Percentiles rank a stretch among this genome's conserved stretches.
These are phyloP conservation scores for Lachancea sp. DNA, from an alignment of 805 yeast species.

Conservation along the genomic window DNA sequence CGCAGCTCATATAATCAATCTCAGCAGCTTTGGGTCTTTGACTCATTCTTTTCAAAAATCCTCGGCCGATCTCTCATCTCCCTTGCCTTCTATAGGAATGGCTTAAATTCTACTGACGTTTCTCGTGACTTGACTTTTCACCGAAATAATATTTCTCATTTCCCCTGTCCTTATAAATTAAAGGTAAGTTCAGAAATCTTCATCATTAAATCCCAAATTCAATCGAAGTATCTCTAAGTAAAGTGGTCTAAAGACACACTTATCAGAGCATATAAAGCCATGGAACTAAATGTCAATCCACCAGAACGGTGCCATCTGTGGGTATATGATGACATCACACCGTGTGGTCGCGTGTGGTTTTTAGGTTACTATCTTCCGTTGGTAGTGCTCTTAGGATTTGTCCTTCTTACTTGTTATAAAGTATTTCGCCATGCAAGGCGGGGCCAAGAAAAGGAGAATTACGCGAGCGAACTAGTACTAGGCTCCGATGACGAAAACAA, in stretches of 20 bases:
- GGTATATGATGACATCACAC: constrained; percentile 57
- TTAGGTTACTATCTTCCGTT: constrained; percentile 34
- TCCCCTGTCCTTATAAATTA: too few relatives aligned
- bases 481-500: constrained; percentile 17
- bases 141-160: too few relatives aligned
- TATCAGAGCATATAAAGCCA: too few relatives aligned
- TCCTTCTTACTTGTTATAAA: constrained; percentile 15
- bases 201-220: too few relatives aligned
- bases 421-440: constrained; percentile 17
- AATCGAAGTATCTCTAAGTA: background rate
- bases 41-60: too few relatives aligned
- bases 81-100: background rate
- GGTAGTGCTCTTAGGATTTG: constrained; percentile 8
- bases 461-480: constrained; percentile 17
- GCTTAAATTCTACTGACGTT: background rate
- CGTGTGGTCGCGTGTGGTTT: constrained; percentile 41
- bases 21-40: too few relatives aligned
- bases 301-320: constrained; percentile 32
- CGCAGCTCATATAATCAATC: background rate
- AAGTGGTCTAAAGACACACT: too few relatives aligned
- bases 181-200: too few relatives aligned
- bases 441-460: constrained; percentile 14
- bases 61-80: constrained; percentile 1
- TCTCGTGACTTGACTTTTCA: background rate
- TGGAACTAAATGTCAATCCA: constrained; percentile 1